Conservation (phyloP, 495 filamentous ascomycete genomes). For the Penicillium pancosmium region DNA sequence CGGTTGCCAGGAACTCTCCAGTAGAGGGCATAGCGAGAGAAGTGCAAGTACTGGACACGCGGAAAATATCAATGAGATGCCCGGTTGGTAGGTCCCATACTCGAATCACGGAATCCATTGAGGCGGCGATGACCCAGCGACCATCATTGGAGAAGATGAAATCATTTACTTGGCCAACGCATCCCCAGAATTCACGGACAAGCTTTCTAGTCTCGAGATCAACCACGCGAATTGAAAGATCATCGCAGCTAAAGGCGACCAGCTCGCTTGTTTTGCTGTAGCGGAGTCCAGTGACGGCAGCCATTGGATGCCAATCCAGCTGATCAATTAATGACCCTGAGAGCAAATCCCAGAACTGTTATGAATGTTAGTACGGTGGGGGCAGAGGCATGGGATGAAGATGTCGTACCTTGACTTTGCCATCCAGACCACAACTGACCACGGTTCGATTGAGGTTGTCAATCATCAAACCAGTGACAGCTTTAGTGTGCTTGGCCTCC, state of each 20-base stretch:
- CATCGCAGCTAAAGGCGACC: conserved; percentile 86
- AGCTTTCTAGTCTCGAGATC: conserved; percentile 89
- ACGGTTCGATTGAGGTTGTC: conserved; percentile 82
- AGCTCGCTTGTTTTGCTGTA: conserved; percentile 83
- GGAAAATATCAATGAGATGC: conserved; percentile 89
- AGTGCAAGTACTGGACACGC: conserved; percentile 72
- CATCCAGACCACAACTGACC: conserved; percentile 85
- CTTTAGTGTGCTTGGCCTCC: conserved; percentile 70
- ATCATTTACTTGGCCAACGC: conserved; percentile 77
- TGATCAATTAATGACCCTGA: conserved; percentile 77
- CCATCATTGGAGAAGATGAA: conserved; percentile 92
- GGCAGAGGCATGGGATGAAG: neutral
- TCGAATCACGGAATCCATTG: conserved; percentile 77
- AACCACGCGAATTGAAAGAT: conserved; percentile 82
- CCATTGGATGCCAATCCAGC: conserved; percentile 82
- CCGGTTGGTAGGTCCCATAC: conserved; percentile 96
- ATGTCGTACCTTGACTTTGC: conserved; percentile 74
- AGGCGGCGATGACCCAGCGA: conserved; percentile 88
- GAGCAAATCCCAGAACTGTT: conserved; percentile 85
- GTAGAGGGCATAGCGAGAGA: conserved; percentile 85
- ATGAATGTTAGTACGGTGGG: conserved; percentile 7
- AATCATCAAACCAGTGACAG: conserved; percentile 82
- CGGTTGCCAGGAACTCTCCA: conserved; percentile 89
- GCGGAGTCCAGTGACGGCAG: conserved; percentile 71
- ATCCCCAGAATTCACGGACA: conserved; percentile 92